Conservation (phyloP, 169 alveolate species). For the Babesia ovis region DNA sequence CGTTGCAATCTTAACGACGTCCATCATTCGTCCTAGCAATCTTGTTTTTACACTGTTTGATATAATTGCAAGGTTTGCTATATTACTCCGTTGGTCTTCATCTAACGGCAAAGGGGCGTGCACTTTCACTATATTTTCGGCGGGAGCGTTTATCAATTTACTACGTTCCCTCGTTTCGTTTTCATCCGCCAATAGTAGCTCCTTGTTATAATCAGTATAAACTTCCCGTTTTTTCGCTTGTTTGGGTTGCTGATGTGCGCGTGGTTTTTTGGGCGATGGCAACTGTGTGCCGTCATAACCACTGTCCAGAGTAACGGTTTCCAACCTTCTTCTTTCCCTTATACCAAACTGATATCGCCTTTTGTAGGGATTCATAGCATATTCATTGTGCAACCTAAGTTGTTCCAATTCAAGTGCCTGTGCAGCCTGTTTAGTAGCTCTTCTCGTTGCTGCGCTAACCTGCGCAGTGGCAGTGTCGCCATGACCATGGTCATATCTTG, state of each 20-base stretch:
- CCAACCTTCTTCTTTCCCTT: conserved; percentile 41
- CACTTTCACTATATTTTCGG: neutral
- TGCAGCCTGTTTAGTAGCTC: neutral
- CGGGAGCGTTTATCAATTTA: neutral
- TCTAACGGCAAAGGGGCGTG: neutral
- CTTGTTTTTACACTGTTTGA: neutral
- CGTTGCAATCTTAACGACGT: conserved; percentile 1
- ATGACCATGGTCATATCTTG: neutral
- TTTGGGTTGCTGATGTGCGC: neutral
- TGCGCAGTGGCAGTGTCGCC: neutral
- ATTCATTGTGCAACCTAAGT: conserved; percentile 37
- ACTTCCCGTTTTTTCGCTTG: neutral
- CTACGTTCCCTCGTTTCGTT: neutral
- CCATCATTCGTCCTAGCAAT: conserved; percentile 11
- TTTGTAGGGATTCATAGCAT: conserved; percentile 52
- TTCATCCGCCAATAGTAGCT: neutral
- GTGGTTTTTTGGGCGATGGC: conserved; percentile 1
- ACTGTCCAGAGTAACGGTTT: neutral
- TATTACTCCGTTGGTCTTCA: neutral
- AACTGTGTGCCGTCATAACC: neutral
- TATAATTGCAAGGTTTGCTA: neutral
- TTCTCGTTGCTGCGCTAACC: neutral
- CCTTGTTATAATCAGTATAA: neutral
- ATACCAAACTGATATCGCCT: conserved; percentile 35
- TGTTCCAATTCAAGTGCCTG: neutral